Percentiles rank a stretch among this genome's conserved stretches.
Conservation (phyloP, 495 filamentous ascomycete genomes). For the Glarea lozoyensis region DNA sequence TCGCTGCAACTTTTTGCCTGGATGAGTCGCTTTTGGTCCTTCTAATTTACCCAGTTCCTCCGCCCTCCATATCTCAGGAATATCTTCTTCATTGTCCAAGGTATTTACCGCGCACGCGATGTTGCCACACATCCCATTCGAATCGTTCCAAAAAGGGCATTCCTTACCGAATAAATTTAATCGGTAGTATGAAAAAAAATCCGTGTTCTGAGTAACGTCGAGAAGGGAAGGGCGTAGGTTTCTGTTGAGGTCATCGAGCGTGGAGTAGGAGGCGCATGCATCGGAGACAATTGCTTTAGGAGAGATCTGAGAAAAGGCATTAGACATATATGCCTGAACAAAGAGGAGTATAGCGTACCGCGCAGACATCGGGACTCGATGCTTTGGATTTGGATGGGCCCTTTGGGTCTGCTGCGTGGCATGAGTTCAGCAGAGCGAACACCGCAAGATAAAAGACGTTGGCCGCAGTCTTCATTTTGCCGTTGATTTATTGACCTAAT, state of each 20-base stretch:
- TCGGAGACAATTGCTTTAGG: slow-evolving; percentile 62
- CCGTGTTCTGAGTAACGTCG: slow-evolving; percentile 74
- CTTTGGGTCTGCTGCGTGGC: slow-evolving; percentile 30
- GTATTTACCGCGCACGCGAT: slow-evolving; percentile 97
- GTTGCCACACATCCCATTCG: slow-evolving; percentile 92
- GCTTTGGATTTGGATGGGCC: slow-evolving; percentile 26
- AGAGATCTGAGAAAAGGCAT: slow-evolving; percentile 33
- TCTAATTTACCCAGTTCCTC: slow-evolving; percentile 89
- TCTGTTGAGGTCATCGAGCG: slow-evolving; percentile 75
- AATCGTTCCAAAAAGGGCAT: slow-evolving; percentile 94
- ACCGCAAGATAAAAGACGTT: slow-evolving; percentile 68
- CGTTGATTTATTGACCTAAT: slow-evolving; percentile 5
- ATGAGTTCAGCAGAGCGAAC: slow-evolving; percentile 58
- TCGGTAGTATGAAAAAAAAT: slow-evolving; percentile 97
- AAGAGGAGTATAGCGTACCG: slow-evolving; percentile 40
- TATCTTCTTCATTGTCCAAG: slow-evolving; percentile 87
- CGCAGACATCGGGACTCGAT: slow-evolving; percentile 48
- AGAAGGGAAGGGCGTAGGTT: slow-evolving; percentile 71
- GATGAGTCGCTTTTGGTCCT: slow-evolving; percentile 84
- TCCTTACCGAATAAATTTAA: slow-evolving; percentile 91
- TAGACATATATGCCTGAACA: slow-evolving; percentile 17
- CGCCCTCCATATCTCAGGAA: slow-evolving; percentile 83
- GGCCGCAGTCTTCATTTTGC: slow-evolving; percentile 54
- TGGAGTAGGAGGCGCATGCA: slow-evolving; percentile 85
- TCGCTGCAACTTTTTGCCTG: slow-evolving; percentile 60